Base-by-base conservation (phyloP, 805 yeast species). In the Metschnikowia santaceciliae region DNA sequence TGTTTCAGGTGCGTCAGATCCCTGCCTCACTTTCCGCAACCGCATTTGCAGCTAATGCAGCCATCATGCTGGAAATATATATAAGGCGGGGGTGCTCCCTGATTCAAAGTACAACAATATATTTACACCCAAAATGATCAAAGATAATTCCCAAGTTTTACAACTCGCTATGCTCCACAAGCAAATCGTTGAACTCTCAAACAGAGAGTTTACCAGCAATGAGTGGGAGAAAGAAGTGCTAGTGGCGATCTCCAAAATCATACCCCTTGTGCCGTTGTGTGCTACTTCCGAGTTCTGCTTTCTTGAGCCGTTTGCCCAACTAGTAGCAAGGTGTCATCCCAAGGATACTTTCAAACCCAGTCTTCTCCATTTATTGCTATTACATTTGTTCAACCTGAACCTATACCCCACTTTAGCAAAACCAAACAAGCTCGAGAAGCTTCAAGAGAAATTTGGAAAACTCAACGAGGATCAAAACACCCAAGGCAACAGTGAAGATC, bases 341-440 rank as follows among this genome's bases (percentile, higher is more conserved):
- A 48, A 50, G 13, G 39, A 22, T 8, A 15, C 32, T 6, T 42
- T 54, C 13, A 13, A 20, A 11, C 35, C 35, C 20, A 39, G 33
- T 19, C 49, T 58, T 32, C 53, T 45, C 32, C 51, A 49, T 23
- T 33, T 52, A 11, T 37, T 49, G 19, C 34, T 52, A 10, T 38
- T 52, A 20, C 54, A 56, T 26, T 34, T 56, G 20, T 47, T 33
- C 42, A 39, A 49, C 37, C 49, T 51, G 34, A 15, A 26, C 1
- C 35, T 52, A 22, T 50, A 39, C 41, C 13, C 41, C 13, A 44
- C 15, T 23, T 13, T 44, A 22, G 34, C 40, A 17, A 36, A 13
- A 3, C 41, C 34, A 17, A 23, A 15, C 15, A 44, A 44, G 26
- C 17, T 44, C 15, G 17, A 17, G 17, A 34, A 14, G 32, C 45